These are phyloP conservation scores for Phascolomyces articulosus DNA, from an alignment of 371 early-diverging fungal genomes.

Conservation along the genomic window DNA sequence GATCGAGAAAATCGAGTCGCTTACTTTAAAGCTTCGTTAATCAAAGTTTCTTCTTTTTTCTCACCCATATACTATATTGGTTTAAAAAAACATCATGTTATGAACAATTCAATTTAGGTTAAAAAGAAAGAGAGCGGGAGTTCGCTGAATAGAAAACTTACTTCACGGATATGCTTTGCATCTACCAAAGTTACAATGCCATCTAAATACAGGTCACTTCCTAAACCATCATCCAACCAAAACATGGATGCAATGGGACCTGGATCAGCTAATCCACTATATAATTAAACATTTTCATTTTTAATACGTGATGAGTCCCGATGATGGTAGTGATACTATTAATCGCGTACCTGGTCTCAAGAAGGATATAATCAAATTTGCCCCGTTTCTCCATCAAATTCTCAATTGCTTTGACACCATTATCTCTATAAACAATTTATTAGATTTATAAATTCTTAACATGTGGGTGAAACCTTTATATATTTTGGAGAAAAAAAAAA, in stretches of 20 bases:
- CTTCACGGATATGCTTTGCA: slow-evolving; percentile 76
- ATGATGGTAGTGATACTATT: no score
- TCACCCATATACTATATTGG: slow-evolving; percentile 54
- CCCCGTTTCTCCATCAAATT: slow-evolving; percentile 87
- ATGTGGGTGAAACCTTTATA: no score
- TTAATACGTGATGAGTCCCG: no score
- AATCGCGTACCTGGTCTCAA: slow-evolving; percentile 78
- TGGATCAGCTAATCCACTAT: slow-evolving; percentile 79
- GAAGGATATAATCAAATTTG: slow-evolving; percentile 92
- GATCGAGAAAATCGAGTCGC: no score
- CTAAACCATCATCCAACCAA: slow-evolving; percentile 95
- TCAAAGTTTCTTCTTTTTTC: slow-evolving; percentile 52
- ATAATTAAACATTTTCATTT: no score
- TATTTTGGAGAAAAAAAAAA: no score
- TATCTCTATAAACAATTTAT: slow-evolving; percentile 67
- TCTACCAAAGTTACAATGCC: slow-evolving; percentile 95
- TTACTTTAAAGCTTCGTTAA: slow-evolving; percentile 77
- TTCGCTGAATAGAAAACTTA: slow-evolving; percentile 17
- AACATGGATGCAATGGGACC: slow-evolving; percentile 95
- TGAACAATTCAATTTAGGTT: no score
- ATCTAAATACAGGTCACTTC: slow-evolving; percentile 88
- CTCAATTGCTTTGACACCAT: slow-evolving; percentile 94
- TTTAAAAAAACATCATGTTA: no score
- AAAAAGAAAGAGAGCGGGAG: no score
- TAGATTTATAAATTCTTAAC: no score